Base-by-base conservation (phyloP, 1,284 basidiomycete species). In the Dichomitus squalens region DNA sequence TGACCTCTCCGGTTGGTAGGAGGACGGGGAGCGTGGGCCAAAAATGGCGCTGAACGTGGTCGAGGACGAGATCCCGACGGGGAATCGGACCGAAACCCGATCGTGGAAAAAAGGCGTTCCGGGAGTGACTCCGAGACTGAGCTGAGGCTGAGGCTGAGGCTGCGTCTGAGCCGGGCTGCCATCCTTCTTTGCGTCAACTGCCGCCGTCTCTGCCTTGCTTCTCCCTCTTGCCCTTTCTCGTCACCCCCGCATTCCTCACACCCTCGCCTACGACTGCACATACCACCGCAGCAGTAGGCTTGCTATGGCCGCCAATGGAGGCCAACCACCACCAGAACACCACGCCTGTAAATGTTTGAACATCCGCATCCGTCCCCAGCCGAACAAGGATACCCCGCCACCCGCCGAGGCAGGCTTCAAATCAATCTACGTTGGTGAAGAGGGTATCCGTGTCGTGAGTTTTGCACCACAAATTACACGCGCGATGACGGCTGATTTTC, bases 281-380 rank as follows among this genome's bases (percentile, higher is more conserved):
- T 21, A 21, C 21, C 52, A 16, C 33, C 38, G 48, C 27, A 38
- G 52, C 55, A 46, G 55, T 43, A 40, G 53, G 55, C 44, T 55
- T 57, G 64, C 56, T 59, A 72, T 70, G 70, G 67, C 68, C 64
- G 38, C 64, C 35, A 68, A 61, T 61, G 68, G 68, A 66, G 27
- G 20, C 33, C 20, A 31, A n/a, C 68, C 53, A n/a, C 41, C 47
- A 38, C 47, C 64, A 41, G 56, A 41, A 48, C 67, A 67, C 21
- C 79, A 79, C 71, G 78, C 88, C 49, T 92, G 89, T 70, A 82
- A 76, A 68, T 92, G 89, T 66, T 80, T 92, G 57, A 92, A 92
- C 67, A 77, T 92, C 43, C 82, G 80, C 58, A 79, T 91, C 59
- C 72, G 60, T 21, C 48, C 68, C 14, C 64, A 64, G 38, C 60